A percentile compares a stretch with the other conserved stretches of the same genome.
Conservation (phyloP, 441 rosid genomes). For the Hypseocharis bilobata region DNA sequence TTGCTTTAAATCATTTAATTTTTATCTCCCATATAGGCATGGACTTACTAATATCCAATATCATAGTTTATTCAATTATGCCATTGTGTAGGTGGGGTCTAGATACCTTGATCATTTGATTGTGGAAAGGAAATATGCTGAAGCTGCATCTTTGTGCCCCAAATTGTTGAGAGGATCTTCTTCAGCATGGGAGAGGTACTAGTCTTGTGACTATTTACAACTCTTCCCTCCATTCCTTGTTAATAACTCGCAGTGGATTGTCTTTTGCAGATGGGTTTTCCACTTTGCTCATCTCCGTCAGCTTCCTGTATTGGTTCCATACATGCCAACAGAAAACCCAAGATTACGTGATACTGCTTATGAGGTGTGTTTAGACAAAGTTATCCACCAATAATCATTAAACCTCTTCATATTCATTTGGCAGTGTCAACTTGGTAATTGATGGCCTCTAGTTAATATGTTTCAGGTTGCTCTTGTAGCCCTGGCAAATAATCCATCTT, state of each 20-base stretch:
- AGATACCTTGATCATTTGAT: slow-evolving; percentile 98
- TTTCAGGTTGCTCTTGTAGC: slow-evolving; percentile 92
- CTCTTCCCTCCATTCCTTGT: slow-evolving; percentile 17
- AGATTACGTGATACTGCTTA: slow-evolving; percentile 91
- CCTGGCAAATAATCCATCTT: slow-evolving; percentile 77
- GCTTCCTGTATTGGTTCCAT: slow-evolving; percentile 90
- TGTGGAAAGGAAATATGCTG: slow-evolving; percentile 89
- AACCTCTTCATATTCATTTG: slow-evolving; percentile 4
- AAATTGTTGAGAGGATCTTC: slow-evolving; percentile 88
- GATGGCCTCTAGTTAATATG: slow-evolving; percentile 20
- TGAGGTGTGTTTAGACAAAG: slow-evolving; percentile 49
- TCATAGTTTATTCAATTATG: slow-evolving; percentile 1
- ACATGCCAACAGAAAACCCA: slow-evolving; percentile 84
- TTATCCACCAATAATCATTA: slow-evolving; percentile 1
- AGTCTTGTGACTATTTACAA: slow-evolving; percentile 11
- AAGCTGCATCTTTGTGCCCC: slow-evolving; percentile 96
- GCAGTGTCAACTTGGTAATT: slow-evolving; percentile 10
- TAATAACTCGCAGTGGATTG: slow-evolving; percentile 24
- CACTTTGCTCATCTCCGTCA: slow-evolving; percentile 99
- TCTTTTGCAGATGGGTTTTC: slow-evolving; percentile 82
- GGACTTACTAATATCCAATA: neutral
- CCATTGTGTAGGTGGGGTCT: slow-evolving; percentile 74
- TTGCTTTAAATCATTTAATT: slow-evolving; percentile 1
- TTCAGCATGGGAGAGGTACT: slow-evolving; percentile 97
- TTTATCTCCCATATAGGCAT: neutral